Percentiles rank a stretch among this genome's conserved stretches.
Conservation (phyloP, 108 stramenopile genomes). For the Fistulifera pelliculosa region DNA sequence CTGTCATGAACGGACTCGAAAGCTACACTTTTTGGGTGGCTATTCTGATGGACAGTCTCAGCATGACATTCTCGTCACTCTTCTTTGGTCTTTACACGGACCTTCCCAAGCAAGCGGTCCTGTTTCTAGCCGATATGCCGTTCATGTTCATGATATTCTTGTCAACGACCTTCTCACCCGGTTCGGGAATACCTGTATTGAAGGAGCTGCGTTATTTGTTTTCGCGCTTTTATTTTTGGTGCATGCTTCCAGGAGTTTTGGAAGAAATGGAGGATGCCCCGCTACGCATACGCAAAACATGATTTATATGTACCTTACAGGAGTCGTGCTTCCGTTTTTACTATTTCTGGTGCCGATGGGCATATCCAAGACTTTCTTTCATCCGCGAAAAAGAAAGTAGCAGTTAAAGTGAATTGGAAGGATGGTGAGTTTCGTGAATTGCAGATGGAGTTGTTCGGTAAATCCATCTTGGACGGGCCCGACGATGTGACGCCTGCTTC, state of each 20-base stretch:
- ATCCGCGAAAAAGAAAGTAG: background rate
- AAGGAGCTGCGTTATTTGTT: conserved; percentile 57
- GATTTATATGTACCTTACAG: conserved; percentile 26
- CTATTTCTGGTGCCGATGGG: background rate
- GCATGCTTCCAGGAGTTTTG: conserved; percentile 38
- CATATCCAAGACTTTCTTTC: background rate
- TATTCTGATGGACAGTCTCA: conserved; percentile 40
- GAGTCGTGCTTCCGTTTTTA: conserved; percentile 26
- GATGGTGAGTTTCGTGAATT: conserved; percentile 8
- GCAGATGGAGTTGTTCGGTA: conserved; percentile 14
- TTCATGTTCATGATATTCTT: conserved; percentile 65
- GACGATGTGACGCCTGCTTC: no score
- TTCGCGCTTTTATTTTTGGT: conserved; percentile 56
- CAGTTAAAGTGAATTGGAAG: background rate
- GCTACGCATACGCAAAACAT: conserved; percentile 17
- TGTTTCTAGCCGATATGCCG: conserved; percentile 30
- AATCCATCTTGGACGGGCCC: background rate
- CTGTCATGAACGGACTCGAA: conserved; percentile 21
- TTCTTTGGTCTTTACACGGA: conserved; percentile 34
- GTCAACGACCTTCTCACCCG: conserved; percentile 53
- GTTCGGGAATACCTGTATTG: conserved; percentile 40
- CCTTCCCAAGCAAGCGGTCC: conserved; percentile 32
- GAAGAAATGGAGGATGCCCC: conserved; percentile 62
- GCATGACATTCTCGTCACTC: conserved; percentile 12
- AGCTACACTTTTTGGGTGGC: conserved; percentile 27